Evolutionary conservation across 768 basidiomycete species (phyloP), one percentile per base, ranked within the genome.

Genomic region (Kwoniella sp.): DNA sequence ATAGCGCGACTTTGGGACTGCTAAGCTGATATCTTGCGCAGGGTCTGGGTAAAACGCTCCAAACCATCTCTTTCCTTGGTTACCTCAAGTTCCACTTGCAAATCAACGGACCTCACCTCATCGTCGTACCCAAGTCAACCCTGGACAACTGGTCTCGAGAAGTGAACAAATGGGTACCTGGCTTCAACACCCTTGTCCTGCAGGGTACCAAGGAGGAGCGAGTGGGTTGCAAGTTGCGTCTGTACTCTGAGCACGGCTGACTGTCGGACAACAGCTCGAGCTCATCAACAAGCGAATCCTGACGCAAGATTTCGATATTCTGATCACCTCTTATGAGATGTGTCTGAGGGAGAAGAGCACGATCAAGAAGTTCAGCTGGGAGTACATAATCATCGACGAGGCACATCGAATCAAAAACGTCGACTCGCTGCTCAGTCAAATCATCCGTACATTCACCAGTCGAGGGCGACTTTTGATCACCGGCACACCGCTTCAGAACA

Each of bases 331-430:
- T 1, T 99, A 99, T 76, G 95, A 96, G 74, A 88, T 99, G 56
- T 93, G 90, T 71, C 81, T 98, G 58, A 89, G 93, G 61, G 95
- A 99, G 73, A 90, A 90, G 75, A 79, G 83, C n/a, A 81, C 86
- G 0, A 79, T 98, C 57, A 89, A 89, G 76, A 93, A 93, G 73
- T 89, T 96, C 73, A 86, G 86, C 0, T 98, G 96, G 78, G 89
- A 93, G 74, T 98, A 98, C 76, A 96, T 96, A 74, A 83, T 87
- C 60, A 98, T 99, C 67, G 93, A 99, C 76, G 93, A 99, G 76
- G 93, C 93, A 0, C 93, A 99, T 69, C 86, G 95, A 20, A 99
- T 99, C 81, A 98, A 98, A 78, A 98, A 98, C 71, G 91, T 93
- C 62, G 89, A 96, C 73, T 93, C 89, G 11, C 86, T 98, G 65